Base-by-base conservation (phyloP, 352 stramenopile species). In the Peronospora tabacina region DNA sequence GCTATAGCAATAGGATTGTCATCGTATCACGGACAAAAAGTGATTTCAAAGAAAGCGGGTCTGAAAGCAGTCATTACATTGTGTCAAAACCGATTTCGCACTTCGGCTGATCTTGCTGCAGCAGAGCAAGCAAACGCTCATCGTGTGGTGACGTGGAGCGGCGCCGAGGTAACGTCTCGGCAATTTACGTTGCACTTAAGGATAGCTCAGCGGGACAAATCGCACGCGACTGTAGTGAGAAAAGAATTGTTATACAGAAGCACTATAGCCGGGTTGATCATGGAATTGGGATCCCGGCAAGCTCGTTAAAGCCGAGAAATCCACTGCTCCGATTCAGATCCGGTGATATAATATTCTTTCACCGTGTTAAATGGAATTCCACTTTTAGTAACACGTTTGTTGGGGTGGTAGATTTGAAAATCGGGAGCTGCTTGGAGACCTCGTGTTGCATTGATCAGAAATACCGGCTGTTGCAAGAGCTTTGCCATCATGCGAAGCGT, bases 401-500 rank as follows among this genome's bases (percentile, higher is more conserved):
- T 30, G 17, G 52, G 39, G 15, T 46, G 37, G 38, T 50, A 61
- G n/a, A 55, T 33, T 55, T 55, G 46, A n/a, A 42, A 55, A 17
- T 45, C 22, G 33, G 35, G 19, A 11, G 28, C 1, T 13, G 24
- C 20, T 30, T 55, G 33, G 32, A 61, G 28, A 22, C 46, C 52
- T 22, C 34, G 34, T 16, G 53, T 24, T 9, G 46, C 46, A 13
- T 34, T 48, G 17, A 56, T 32, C 32, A 61, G 16, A 30, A 50
- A 61, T 17, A 61, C 45, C 13, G 46, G 11, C 15, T 51, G 39
- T 17, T 51, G 53, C 1, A 61, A 46, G 19, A 56, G 47, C 28
- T 56, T 61, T 36, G 53, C 40, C 47, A 52, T 56, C 53, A 61
- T 61, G 8, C 46, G 46, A 26, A 61, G 41, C 3, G 53, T 56